Base-by-base conservation (phyloP, 1,284 basidiomycete species). In the Ustilago loliicola region DNA sequence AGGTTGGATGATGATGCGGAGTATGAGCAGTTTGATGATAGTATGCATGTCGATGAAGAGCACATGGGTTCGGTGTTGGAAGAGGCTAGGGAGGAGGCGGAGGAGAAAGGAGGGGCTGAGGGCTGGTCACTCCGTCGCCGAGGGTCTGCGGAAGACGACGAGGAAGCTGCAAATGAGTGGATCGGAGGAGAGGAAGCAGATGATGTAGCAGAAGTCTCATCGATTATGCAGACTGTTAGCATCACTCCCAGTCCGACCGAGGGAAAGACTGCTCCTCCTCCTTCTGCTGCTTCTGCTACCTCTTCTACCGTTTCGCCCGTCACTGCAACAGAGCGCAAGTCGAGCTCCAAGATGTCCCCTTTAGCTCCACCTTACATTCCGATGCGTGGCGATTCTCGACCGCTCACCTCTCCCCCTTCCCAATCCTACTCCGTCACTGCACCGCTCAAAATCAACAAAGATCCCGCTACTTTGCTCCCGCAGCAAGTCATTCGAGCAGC, bases 361-460 rank as follows among this genome's bases (percentile, higher is more conserved):
- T 5, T 38, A 7, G 51, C 62, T 13, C 17, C 29, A 19, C 56
- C 70, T 2, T 53, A 42, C 13, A 57, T 73, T 9, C 70, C 72
- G 25, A 68, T 57, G 27, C 62, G 75, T 61, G 66, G 66, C 48
- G 61, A 67, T 45, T 56, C 62, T 13, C 63, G 74, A 11, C 51
- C 76, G 1, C 38, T 42, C n/a, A n/a, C 32, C 40, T 36, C 34
- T 17, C n/a, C 32, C 34, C 13, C 48, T 13, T 10, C 45, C 32
- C 57, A 47, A 25, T 19, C 29, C 27, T 29, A 50, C 48, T 36
- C 25, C n/a, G 57, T 65, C 40, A 71, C 62, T 11, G 50, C 54
- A 9, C 81, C 81, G 5, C 63, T 83, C 47, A 76, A 68, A 47
- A 69, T 72, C 60, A 55, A 21, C 21, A 75, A 72, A 40, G 69